Conservation (phyloP, 2,329 filamentous ascomycete species). For the Magnaporthales sp. region DNA sequence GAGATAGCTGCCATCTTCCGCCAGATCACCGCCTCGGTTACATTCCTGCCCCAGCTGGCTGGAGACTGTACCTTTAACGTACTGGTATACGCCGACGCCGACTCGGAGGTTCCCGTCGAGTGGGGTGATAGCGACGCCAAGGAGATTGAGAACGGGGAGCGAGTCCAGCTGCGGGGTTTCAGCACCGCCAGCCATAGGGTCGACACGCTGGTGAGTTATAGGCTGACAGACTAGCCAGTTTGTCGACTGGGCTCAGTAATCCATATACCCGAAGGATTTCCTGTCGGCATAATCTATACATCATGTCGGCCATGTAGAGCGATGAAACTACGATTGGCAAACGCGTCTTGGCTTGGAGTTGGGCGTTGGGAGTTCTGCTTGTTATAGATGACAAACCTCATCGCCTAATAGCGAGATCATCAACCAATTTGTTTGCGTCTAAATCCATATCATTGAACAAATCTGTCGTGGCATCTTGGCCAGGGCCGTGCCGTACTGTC, state of each 20-base stretch:
- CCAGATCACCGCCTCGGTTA: conserved; percentile 95
- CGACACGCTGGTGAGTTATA: conserved; percentile 92
- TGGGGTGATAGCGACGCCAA: conserved; percentile 98
- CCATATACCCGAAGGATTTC: background rate
- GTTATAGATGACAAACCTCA: background rate
- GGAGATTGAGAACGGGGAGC: conserved; percentile 89
- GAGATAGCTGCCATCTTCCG: conserved; percentile 97
- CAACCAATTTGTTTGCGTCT: background rate
- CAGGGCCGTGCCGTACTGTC: background rate
- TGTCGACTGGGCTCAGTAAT: background rate
- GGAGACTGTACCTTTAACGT: conserved; percentile 99
- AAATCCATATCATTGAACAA: background rate
- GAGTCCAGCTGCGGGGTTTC: conserved; percentile 91
- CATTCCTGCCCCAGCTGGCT: conserved; percentile 86
- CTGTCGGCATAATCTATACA: background rate
- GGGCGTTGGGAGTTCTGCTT: background rate
- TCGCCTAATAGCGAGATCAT: background rate
- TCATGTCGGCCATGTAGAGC: background rate
- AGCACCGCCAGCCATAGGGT: conserved; percentile 92
- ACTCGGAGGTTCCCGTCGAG: conserved; percentile 92
- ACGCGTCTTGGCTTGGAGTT: background rate
- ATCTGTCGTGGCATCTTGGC: background rate
- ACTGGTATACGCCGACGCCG: conserved; percentile 91
- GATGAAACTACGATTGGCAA: background rate
- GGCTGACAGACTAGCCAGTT: conserved; percentile 36